phyloP scores from a whole-genome alignment of 305 asterid genomes.

The Fraxinus baroniana region DNA sequence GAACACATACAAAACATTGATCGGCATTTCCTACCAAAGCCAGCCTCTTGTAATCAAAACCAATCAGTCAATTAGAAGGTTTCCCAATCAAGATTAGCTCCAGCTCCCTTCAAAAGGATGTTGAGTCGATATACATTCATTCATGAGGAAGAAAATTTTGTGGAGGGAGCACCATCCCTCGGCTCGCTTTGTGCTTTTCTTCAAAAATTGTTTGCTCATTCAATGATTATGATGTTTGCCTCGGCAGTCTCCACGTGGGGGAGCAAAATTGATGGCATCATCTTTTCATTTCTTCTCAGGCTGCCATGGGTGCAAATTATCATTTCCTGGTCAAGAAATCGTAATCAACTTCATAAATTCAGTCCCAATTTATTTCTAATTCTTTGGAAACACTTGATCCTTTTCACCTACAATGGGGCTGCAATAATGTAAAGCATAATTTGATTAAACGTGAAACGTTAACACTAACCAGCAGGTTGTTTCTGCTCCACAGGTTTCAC shows the following conservation, averaged over 20 bases:
- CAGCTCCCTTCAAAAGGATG: constrained; percentile 18
- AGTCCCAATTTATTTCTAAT: constrained; percentile 11
- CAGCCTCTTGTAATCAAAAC: constrained; percentile 10
- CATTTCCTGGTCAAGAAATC: constrained; percentile 75
- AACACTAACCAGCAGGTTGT: constrained; percentile 75
- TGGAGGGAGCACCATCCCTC: constrained; percentile 20
- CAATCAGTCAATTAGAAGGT: constrained; percentile 20
- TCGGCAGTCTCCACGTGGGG: not conserved
- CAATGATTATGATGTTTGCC: not conserved
- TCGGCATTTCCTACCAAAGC: constrained; percentile 17
- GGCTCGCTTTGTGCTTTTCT: not conserved
- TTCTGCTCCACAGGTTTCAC: constrained; percentile 84
- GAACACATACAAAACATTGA: constrained; percentile 26
- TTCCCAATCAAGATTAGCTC: constrained; percentile 20
- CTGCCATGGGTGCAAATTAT: constrained; percentile 84
- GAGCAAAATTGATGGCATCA: constrained; percentile 8
- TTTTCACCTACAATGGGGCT: constrained; percentile 19
- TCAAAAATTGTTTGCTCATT: constrained; percentile 18
- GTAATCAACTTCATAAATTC: constrained; percentile 34
- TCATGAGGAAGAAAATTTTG: constrained; percentile 19
- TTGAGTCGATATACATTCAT: constrained; percentile 9
- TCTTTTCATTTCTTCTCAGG: constrained; percentile 87
- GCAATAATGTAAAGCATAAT: not conserved
- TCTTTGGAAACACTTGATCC: not conserved
- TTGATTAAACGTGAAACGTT: not conserved